Percentiles rank a stretch among this genome's conserved stretches.
Conservation (phyloP, 2,329 filamentous ascomycete genomes). For the Xylariales sp. region DNA sequence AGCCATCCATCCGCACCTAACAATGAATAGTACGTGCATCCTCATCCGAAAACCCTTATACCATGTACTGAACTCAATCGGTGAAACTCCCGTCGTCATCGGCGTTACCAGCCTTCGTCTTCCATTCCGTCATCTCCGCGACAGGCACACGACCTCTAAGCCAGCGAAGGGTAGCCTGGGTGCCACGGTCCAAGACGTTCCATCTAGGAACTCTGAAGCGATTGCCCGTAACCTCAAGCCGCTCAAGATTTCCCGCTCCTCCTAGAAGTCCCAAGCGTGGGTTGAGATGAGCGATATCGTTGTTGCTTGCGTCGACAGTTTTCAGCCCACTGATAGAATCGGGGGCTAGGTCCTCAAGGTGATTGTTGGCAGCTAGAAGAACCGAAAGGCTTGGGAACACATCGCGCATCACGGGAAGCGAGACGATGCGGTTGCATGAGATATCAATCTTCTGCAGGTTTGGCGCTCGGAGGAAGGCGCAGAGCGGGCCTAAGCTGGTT, state of each 20-base stretch:
- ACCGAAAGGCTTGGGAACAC: slow-evolving; percentile 67
- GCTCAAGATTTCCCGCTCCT: slow-evolving; percentile 56
- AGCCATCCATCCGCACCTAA: too few relatives aligned
- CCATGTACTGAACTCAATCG: too few relatives aligned
- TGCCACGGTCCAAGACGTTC: slow-evolving; percentile 80
- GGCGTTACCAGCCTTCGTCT: slow-evolving; percentile 36
- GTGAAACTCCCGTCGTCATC: slow-evolving; percentile 27
- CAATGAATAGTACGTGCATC: too few relatives aligned
- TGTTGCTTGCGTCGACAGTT: slow-evolving; percentile 75
- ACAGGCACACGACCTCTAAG: slow-evolving; percentile 69
- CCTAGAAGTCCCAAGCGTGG: slow-evolving; percentile 74
- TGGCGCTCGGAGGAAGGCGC: slow-evolving; percentile 65
- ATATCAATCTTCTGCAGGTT: slow-evolving; percentile 72
- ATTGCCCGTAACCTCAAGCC: slow-evolving; percentile 78
- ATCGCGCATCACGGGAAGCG: slow-evolving; percentile 61
- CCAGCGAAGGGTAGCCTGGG: slow-evolving; percentile 78
- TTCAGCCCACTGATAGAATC: slow-evolving; percentile 70
- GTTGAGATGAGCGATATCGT: slow-evolving; percentile 78
- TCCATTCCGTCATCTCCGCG: slow-evolving; percentile 55
- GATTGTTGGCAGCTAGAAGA: slow-evolving; percentile 75
- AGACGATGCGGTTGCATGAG: slow-evolving; percentile 73
- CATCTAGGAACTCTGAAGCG: slow-evolving; percentile 82
- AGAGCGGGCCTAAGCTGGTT: slow-evolving; percentile 62
- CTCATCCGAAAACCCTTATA: too few relatives aligned
- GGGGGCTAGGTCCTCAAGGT: slow-evolving; percentile 66